phyloP scores from a whole-genome alignment of 306 rosid species.

The Potentilla sterilis region DNA sequence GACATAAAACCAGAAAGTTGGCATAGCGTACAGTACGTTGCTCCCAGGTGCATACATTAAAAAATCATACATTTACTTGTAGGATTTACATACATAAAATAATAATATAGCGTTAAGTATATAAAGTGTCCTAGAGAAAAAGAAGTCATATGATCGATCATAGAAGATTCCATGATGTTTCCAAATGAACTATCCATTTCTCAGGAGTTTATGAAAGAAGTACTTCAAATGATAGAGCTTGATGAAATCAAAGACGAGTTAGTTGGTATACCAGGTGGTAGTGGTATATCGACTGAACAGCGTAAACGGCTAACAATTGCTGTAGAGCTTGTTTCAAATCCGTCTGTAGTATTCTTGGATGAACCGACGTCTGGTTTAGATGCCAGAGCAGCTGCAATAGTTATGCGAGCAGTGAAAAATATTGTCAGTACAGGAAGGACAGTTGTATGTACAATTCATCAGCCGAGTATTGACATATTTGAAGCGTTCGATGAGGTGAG shows the following conservation, averaged over 20 bases:
- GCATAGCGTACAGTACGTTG: too few relatives aligned
- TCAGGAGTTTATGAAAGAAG: slow-evolving; percentile 52
- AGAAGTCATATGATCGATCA: not conserved
- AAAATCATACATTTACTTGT: not conserved
- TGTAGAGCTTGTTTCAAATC: slow-evolving; percentile 50
- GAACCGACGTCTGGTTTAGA: slow-evolving; percentile 31
- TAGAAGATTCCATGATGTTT: not conserved
- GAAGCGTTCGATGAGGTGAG: slow-evolving; percentile 33
- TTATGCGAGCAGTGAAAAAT: slow-evolving; percentile 29
- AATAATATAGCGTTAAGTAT: not conserved
- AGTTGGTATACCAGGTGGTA: slow-evolving; percentile 42
- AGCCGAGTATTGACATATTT: slow-evolving; percentile 32
- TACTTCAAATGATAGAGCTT: slow-evolving; percentile 55
- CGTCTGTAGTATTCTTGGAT: slow-evolving; percentile 25
- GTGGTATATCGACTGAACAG: slow-evolving; percentile 51
- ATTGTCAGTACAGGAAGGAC: slow-evolving; percentile 24
- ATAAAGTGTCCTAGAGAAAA: not conserved
- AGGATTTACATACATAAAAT: not conserved
- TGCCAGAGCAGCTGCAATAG: slow-evolving; percentile 32
- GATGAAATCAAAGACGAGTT: slow-evolving; percentile 37
- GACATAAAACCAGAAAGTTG: not conserved
- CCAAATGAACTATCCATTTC: not conserved
- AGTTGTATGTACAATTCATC: slow-evolving; percentile 27
- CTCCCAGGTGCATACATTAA: too few relatives aligned
- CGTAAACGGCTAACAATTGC: slow-evolving; percentile 56